A percentile compares a stretch with the other conserved stretches of the same genome.
phyloP scores from a whole-genome alignment of 176 grass and related monocot species.

The bread wheat (Triticum aestivum) region DNA sequence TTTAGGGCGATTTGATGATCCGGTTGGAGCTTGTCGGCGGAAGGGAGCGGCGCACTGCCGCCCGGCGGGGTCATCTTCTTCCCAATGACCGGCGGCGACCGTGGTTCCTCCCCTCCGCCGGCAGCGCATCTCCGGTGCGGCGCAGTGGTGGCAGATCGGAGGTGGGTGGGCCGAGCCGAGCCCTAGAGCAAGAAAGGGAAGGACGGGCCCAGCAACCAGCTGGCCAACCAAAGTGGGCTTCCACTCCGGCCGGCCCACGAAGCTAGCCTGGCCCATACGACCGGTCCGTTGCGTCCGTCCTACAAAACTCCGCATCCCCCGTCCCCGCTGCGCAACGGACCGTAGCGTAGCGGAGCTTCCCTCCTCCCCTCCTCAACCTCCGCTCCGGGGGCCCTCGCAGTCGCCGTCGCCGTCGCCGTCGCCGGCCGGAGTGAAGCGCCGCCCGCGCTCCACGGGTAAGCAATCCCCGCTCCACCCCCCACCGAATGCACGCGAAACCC shows the following conservation, averaged over 20 bases:
- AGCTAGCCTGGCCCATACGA: neutral
- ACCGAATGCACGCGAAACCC: neutral
- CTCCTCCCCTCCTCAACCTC: neutral
- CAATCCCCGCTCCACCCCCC: neutral
- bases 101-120: no score
- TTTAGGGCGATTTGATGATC: no score
- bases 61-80: no score
- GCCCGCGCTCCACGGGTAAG: neutral
- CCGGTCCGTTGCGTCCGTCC: neutral
- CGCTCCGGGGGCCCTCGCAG: neutral
- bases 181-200: no score
- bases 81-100: no score
- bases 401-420: no score
- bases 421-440: neutral
- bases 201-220: no score
- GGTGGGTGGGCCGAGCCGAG: no score
- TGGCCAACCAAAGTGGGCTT: no score
- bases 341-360: neutral
- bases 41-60: no score
- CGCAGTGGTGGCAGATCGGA: no score
- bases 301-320: neutral
- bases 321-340: neutral
- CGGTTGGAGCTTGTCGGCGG: no score
- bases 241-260: neutral
- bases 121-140: accelerated